phyloP scores from a whole-genome alignment of 73 alveolate species.

The Stentor coeruleus region DNA sequence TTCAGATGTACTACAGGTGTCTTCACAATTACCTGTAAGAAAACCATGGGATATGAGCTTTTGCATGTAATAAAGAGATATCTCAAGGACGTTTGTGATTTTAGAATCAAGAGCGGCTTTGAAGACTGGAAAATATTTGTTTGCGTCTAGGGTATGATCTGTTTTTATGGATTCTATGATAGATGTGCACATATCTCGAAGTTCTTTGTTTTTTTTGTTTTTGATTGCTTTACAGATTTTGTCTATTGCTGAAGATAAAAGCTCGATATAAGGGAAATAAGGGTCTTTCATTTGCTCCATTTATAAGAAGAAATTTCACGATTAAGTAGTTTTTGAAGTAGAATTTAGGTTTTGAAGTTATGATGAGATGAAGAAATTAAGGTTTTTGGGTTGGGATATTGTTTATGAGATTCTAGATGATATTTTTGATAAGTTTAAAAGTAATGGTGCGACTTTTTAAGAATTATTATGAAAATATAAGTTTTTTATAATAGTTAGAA shows the following conservation, averaged over 20 bases:
- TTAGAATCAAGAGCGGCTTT: slow-evolving; percentile 68
- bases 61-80: slow-evolving; percentile 47
- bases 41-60: slow-evolving; percentile 69
- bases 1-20: slow-evolving; percentile 27
- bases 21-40: slow-evolving; percentile 78
- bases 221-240: slow-evolving; percentile 41
- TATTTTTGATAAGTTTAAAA: too few relatives aligned
- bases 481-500: too few relatives aligned
- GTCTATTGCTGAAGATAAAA: slow-evolving; percentile 47
- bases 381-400: too few relatives aligned
- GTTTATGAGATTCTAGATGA: too few relatives aligned
- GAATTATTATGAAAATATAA: too few relatives aligned
- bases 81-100: slow-evolving; percentile 55
- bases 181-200: slow-evolving; percentile 42
- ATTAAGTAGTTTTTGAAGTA: too few relatives aligned
- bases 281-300: slow-evolving; percentile 26
- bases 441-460: too few relatives aligned
- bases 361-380: too few relatives aligned
- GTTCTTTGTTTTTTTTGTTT: slow-evolving; percentile 50
- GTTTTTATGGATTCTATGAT: slow-evolving; percentile 45
- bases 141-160: slow-evolving; percentile 62
- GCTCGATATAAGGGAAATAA: slow-evolving; percentile 36
- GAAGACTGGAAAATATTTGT: slow-evolving; percentile 69
- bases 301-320: too few relatives aligned
- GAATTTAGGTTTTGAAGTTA: too few relatives aligned